phyloP scores from a whole-genome alignment of 768 basidiomycete genomes.

The Boletus pseudopeckii region DNA sequence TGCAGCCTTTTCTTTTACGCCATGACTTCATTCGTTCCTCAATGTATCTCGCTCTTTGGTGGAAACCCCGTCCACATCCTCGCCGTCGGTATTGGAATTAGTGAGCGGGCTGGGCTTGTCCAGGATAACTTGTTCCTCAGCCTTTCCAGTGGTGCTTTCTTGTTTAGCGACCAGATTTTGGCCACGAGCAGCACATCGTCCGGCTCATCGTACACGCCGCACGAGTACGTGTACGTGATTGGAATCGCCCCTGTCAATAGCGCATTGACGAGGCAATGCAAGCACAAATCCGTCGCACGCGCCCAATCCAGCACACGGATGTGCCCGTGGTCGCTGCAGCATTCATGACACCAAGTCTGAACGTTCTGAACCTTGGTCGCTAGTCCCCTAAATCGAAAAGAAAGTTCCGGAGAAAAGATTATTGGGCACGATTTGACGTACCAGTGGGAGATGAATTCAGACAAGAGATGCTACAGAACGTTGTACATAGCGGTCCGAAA shows the following conservation, averaged over 20 bases:
- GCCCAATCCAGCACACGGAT: background rate
- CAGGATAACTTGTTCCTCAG: background rate
- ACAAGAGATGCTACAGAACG: too few species aligned
- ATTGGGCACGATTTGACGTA: background rate
- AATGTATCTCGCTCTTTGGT: background rate
- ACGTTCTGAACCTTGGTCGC: background rate
- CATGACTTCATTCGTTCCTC: background rate
- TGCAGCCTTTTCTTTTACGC: background rate
- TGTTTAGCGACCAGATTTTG: background rate
- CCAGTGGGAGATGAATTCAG: too few species aligned
- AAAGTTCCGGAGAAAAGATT: background rate
- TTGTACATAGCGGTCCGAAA: too few species aligned
- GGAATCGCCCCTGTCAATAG: background rate
- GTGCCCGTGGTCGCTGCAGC: background rate
- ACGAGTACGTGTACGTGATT: constrained; percentile 6
- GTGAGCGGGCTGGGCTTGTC: background rate
- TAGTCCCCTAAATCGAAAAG: background rate
- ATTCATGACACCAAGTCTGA: background rate
- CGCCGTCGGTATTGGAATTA: background rate
- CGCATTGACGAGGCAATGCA: background rate
- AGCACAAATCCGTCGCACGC: background rate
- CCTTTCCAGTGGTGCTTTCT: background rate
- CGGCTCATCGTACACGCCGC: background rate
- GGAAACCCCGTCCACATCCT: background rate
- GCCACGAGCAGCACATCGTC: background rate